Base-by-base conservation (phyloP, 2,329 filamentous ascomycete species). In the Huntiella abstrusa region DNA sequence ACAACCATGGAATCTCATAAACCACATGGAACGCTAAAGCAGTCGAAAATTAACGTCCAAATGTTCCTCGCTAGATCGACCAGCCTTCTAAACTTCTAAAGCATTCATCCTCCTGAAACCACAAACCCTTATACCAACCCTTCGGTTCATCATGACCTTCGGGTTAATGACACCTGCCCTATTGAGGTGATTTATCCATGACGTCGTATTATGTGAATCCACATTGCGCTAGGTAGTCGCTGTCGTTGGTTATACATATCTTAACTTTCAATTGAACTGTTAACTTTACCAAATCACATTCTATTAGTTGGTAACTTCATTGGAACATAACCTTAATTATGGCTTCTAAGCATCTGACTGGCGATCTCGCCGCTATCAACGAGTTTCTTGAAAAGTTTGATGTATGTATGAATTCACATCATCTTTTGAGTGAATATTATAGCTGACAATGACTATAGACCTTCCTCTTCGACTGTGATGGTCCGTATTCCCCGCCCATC, bases 391-490 rank as follows among this genome's bases (percentile, higher is more conserved):
- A 84, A 63, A 76, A 76, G 58, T 98, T 95, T 58, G 91, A 98
- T 68, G 91, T 94, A 64, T 64, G 85, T 63, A 57, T 48, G 46
- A 10, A 10, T 15, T n/a, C 15, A 19, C 13, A 5, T 17, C 2
- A 22, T 10, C n/a, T 13, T 8, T 6, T 45, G 43, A 39, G 33
- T 15, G n/a, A 32, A 35, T 45, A 12, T 39, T 28, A 33, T 42
- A 22, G 33, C 32, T n/a, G 37, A 45, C 54, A 54, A 37, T 54
- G 48, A 13, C 50, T 41, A 11, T 54, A 93, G 85, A 77, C 83
- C 33, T 96, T 98, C 58, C 69, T 98, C 10, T 84, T 98, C 57
- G 91, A 98, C 60, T 98, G 91, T 64, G 91, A 98, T 75, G 91
- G 88, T 38, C 19, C 36, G 11, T 6, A 35, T 5, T 13, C 13